Base-by-base conservation (phyloP, 495 filamentous ascomycete species). In the Collariella sp. region DNA sequence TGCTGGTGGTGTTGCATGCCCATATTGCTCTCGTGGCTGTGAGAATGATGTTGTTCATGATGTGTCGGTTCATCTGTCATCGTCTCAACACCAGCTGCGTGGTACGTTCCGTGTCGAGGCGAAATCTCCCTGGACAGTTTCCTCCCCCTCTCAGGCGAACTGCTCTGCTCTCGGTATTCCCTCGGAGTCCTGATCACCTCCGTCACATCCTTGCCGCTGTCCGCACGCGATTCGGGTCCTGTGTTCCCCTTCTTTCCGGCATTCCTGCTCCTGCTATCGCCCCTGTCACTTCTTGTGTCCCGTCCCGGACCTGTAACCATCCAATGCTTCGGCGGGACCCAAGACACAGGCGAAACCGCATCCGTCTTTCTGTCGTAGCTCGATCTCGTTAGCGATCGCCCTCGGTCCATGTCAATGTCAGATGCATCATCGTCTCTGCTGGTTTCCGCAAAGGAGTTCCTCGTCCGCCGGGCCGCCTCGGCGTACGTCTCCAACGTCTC, bases 141-240 rank as follows among this genome's bases (percentile, higher is more conserved):
- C 26, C 26, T 31, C 26, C 26, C 26, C 5, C 26, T 31, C 9
- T 31, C 26, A 4, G 26, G 26, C 26, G 10, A 16, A 34, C 24
- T 11, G 22, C 0, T 16, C n/a, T 16, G 15, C 7, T 41, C 16
- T 11, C 46, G 52, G 24, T 20, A 43, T 31, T 34, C 44, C 2
- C 56, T 36, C 13, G 50, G 56, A 0, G 50, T 50, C 18, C 50
- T 54, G 18, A 40, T 47, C 36, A 23, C 6, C 26, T 57, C 56
- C 15, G 56, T 59, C 11, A 59, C 26, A 20, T 64, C 62, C 51
- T 65, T 60, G 10, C 58, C 55, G 39, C 58, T 58, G 43, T 62
- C 61, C 7, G 49, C 51, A 9, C 23, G 50, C 2, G 55, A 55
- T 19, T 26, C 52, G 24, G 57, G 57, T 50, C 31, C 52, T 52